Conservation (phyloP, 768 basidiomycete species). For the Suillus bovinus region DNA sequence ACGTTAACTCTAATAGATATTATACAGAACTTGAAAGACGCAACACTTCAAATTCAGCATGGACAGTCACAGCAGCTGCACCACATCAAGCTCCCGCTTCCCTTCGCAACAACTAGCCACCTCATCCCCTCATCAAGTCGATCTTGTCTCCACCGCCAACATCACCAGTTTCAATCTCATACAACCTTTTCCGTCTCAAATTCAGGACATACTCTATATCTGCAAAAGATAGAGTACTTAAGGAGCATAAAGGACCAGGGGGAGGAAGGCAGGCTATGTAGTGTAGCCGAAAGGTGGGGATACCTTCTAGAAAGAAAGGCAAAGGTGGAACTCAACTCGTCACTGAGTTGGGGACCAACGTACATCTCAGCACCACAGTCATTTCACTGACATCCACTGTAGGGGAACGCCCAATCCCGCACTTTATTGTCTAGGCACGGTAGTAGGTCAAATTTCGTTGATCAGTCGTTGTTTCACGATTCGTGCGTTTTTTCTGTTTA, state of each 20-base stretch:
- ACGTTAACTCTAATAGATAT: neutral
- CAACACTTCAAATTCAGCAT: neutral
- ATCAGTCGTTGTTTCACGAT: too few species aligned
- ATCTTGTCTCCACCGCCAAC: constrained; percentile 19
- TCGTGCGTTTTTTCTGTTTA: too few species aligned
- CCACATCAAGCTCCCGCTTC: constrained; percentile 26
- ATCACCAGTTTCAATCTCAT: constrained; percentile 11
- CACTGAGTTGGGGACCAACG: neutral
- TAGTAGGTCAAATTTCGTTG: too few species aligned
- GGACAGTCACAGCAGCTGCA: constrained; percentile 16
- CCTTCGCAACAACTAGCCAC: constrained; percentile 28
- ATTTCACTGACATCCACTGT: neutral
- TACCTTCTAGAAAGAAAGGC: neutral
- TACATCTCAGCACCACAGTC: neutral
- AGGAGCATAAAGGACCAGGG: constrained; percentile 17
- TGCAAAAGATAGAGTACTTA: constrained; percentile 19
- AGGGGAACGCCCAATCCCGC: neutral
- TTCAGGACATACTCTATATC: constrained; percentile 27
- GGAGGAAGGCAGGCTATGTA: constrained; percentile 20
- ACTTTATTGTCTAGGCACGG: neutral
- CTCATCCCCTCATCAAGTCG: constrained; percentile 35
- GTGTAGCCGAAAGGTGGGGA: neutral
- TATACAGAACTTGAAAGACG: neutral
- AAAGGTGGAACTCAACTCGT: neutral
- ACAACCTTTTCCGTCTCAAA: constrained; percentile 25